Evolutionary conservation across 331 rosid species (phyloP), one percentile per base, ranked within the genome.

Genomic region (Malus hybrid): DNA sequence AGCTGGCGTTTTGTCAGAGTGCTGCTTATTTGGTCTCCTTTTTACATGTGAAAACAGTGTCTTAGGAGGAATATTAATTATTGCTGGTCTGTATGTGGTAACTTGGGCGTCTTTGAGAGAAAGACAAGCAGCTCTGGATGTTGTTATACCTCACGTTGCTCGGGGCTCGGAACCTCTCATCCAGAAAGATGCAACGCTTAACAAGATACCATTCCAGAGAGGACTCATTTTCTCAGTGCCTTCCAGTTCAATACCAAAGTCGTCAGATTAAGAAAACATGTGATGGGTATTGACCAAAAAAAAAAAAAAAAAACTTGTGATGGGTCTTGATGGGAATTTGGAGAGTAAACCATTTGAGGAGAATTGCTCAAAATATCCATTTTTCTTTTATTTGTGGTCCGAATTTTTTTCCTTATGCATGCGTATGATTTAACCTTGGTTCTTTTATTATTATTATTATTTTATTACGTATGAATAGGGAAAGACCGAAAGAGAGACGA

Each of bases 71-170:
- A 75, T 82, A 73, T 75, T 94, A 63, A 92, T 92, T 71, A 83
- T 92, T 78, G 88, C 87, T 13, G 96, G 97, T 75, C 92, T 94
- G 39, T 92, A 94, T 76, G 63, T 73, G 64, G 96, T 94, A 73
- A 90, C 96, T 20, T 94, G 97, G 99, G 96, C 92, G 22, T 79
- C 99, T 55, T 75, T 74, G 78, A 88, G 76, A 61, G 97, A 92
- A 84, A 87, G 79, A 75, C 87, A 75, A 61, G 73, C 87, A 52
- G 76, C 68, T 71, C 15, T 62, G 52, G 88, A 80, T 48, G 77
- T 63, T 48, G 77, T 71, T 68, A 36, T 64, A 48, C 84, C 88
- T 7, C 86, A 73, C 52, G 70, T 68, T 26, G 63, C 81, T 63
- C 80, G 88, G 78, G 66, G 76, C 48, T 60, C 90, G 6, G 97